Evolutionary conservation across 352 stramenopile species (phyloP), one percentile per base, ranked within the genome.

Genomic region (Globisporangium barbulae): DNA sequence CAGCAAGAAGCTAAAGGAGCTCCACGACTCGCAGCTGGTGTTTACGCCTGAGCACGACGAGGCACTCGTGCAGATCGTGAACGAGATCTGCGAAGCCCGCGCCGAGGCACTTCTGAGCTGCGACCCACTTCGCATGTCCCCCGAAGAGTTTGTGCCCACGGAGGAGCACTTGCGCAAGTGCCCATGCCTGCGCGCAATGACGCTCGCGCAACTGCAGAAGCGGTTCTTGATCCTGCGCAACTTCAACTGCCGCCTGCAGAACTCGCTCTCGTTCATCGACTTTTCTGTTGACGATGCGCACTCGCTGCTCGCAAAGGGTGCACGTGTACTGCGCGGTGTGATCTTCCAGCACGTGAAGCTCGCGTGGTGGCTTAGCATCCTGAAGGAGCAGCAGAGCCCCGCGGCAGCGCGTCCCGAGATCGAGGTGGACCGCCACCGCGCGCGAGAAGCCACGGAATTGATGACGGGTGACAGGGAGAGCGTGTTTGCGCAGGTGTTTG

Each of bases 341-440:
- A 76, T 96, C 10, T 96, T 96, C 63, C 88, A 96, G 69, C 80
- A 92, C 31, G 86, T 96, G 30, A 96, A 96, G 59, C 79, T 96
- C 44, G 83, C 84, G 35, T 96, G 86, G 88, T 96, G 88, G 86
- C 78, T 94, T 9, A 91, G 85, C 9, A 78, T 96, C 41, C 72
- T 96, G 3, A 94, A 94, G 61, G 88, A 96, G 25, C 85, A 94
- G 64, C 86, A 96, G 54, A 89, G 81, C 5, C 88, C 88, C 31
- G 86, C 85, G 8, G 81, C 85, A 13, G 80, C 86, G 42, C 78
- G 85, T 8, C 86, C 88, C 31, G 88, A 95, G 65, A 93, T 95
- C 39, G 86, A 96, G 53, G 75, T 96, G 9, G 88, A 94, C n/a
- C 88, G 86, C 17, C 81, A 90, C 22, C 79, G 83, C 31, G 85